Evolutionary conservation across 108 stramenopile species (phyloP).

Genomic region (Nitzschia sp.): DNA sequence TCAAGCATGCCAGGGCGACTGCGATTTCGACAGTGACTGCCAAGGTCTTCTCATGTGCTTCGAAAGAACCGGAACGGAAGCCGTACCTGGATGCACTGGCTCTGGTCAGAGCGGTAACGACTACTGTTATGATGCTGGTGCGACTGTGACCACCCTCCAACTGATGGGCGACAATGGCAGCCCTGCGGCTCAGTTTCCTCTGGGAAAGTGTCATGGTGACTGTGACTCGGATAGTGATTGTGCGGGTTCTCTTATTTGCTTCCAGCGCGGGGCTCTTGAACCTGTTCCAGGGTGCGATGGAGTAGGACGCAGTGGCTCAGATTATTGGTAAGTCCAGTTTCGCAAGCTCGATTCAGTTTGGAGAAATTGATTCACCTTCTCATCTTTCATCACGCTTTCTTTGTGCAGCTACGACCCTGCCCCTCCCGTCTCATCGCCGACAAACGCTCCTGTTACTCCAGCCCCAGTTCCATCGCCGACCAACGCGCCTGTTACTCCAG

Average conservation of each 20-base stretch:
- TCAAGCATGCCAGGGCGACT: conserved; percentile 50
- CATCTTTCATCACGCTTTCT: conserved; percentile 16
- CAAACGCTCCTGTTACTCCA: conserved; percentile 46
- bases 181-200: conserved; percentile 18
- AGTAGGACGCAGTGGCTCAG: conserved; percentile 27
- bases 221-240: conserved; percentile 58
- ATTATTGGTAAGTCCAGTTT: conserved; percentile 33
- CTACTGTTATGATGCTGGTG: conserved; percentile 30
- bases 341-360: neutral
- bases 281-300: conserved; percentile 54
- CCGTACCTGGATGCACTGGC: conserved; percentile 54
- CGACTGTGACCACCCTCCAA: neutral
- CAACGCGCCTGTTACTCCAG: conserved; percentile 1
- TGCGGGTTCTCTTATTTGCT: conserved; percentile 33
- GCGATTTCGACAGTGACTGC: conserved; percentile 55
- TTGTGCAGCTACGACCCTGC: neutral
- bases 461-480: conserved; percentile 36
- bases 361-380: conserved; percentile 34
- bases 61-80: conserved; percentile 21
- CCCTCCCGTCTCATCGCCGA: conserved; percentile 25
- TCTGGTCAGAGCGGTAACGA: conserved; percentile 31
- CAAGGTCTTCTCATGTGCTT: conserved; percentile 34
- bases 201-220: conserved; percentile 47
- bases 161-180: neutral
- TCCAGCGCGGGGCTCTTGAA: conserved; percentile 25